A percentile compares a stretch with the other conserved stretches of the same genome.
These are phyloP conservation scores for Cercospora canescens DNA, from an alignment of 2,329 filamentous ascomycete species.

Conservation along the genomic window DNA sequence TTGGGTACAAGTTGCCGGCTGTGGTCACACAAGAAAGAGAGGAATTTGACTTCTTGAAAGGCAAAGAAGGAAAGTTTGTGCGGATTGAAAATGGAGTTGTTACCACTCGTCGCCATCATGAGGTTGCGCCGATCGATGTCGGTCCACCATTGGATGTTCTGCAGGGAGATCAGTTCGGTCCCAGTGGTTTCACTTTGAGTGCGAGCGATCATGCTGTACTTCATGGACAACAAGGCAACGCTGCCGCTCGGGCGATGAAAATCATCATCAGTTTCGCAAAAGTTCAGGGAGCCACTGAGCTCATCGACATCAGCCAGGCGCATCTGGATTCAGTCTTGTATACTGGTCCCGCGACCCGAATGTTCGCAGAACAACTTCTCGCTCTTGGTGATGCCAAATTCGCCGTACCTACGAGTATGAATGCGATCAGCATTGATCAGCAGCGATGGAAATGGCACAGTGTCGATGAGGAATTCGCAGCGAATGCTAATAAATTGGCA, in stretches of 20 bases:
- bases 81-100: background rate
- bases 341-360: constrained; percentile 41
- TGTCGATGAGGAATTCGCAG: constrained; percentile 34
- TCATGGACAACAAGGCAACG: constrained; percentile 35
- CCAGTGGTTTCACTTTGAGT: background rate
- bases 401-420: constrained; percentile 43
- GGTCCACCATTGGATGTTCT: no score
- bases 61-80: background rate
- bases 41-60: constrained; percentile 8
- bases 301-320: constrained; percentile 43
- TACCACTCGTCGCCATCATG: background rate
- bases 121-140: background rate
- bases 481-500: constrained; percentile 38
- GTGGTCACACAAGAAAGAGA: constrained; percentile 28
- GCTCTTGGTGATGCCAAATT: constrained; percentile 38
- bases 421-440: constrained; percentile 48
- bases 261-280: constrained; percentile 42
- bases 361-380: constrained; percentile 40
- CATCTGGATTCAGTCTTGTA: constrained; percentile 49
- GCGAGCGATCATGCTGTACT: constrained; percentile 7
- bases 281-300: constrained; percentile 35
- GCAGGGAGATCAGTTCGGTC: background rate
- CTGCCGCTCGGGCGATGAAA: constrained; percentile 40
- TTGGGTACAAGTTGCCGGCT: constrained; percentile 44
- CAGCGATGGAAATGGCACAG: constrained; percentile 43